Base-by-base conservation (phyloP, 2,329 filamentous ascomycete genomes). In the Cordyceps cateniannulata region DNA sequence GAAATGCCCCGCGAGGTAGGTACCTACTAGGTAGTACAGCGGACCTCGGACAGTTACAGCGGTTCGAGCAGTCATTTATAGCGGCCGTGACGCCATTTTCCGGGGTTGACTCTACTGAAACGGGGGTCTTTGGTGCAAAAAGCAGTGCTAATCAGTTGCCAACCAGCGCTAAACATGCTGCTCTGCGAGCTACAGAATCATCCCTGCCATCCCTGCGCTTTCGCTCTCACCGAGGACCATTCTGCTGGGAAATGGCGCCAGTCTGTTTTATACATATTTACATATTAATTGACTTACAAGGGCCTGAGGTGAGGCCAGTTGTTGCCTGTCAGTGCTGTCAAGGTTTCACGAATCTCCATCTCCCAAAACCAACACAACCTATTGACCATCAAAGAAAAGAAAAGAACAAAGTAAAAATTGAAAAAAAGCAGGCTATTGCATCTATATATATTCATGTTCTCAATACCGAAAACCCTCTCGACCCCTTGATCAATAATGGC, bases 51-150 rank as follows among this genome's bases (percentile, higher is more conserved):
- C 14, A 18, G 27, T 48, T 38, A 57, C 54, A 57, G 54, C 44
- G n/a, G 20, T 3, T 9, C 4, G 25, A 25, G 20, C 3, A 5
- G 12, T 48, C 40, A 47, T 52, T 16, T 59, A 45, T 53, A 47
- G 57, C 18, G 49, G 25, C 12, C 6, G 20, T 40, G 49, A 44
- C 57, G 57, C 57, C 49, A 53, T 60, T 53, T 51, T 53, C 57
- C 29, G 57, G 57, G 57, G 57, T 53, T 16, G 49, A 48, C 57
- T 44, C 57, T 49, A 60, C 57, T 52, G 40, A 9, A 38, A 25
- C 56, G 5, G 48, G 47, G 38, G 12, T 35, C 14, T 9, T 16
- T 20, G 18, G 51, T 10, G 29, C 57, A 38, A 18, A 7, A 25
- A 24, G 14, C 22, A 40, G 29, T 16, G 27, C 44, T 22, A 16